Conservation (phyloP, 2,329 filamentous ascomycete genomes). For the Curvularia sp. region DNA sequence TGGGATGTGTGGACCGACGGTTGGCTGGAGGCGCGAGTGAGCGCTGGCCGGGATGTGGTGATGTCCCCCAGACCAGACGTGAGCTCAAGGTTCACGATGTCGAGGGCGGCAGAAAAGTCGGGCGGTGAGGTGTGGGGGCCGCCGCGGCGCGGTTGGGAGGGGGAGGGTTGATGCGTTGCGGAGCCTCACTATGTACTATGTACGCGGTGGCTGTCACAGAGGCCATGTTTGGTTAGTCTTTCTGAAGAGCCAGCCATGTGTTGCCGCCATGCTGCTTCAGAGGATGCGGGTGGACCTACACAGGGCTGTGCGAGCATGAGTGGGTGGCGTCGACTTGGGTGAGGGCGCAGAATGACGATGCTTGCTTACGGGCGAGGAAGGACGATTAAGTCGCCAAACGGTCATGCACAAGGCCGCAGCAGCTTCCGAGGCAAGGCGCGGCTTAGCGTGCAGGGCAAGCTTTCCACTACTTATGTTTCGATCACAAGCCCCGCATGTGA, state of each 20-base stretch:
- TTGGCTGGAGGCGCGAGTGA: background rate
- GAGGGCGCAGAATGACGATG: slow-evolving; percentile 20
- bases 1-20: background rate
- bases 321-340: slow-evolving; percentile 15
- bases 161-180: slow-evolving; percentile 13
- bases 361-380: slow-evolving; percentile 19
- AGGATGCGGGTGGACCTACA: slow-evolving; percentile 42
- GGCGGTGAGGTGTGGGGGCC: slow-evolving; percentile 30
- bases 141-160: slow-evolving; percentile 7
- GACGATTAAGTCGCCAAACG: slow-evolving; percentile 17
- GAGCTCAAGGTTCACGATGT: slow-evolving; percentile 15
- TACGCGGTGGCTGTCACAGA: slow-evolving; percentile 32
- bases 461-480: slow-evolving; percentile 9
- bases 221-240: slow-evolving; percentile 40
- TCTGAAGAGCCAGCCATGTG: slow-evolving; percentile 41
- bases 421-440: background rate
- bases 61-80: slow-evolving; percentile 3
- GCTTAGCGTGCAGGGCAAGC: slow-evolving; percentile 16
- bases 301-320: slow-evolving; percentile 37
- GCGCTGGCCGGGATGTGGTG: background rate
- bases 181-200: no score
- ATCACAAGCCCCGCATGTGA: slow-evolving; percentile 20
- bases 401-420: slow-evolving; percentile 17
- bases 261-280: slow-evolving; percentile 35
- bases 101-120: slow-evolving; percentile 34